Base-by-base conservation (phyloP, 2,329 filamentous ascomycete genomes). In the Aspergillaceae sp. region DNA sequence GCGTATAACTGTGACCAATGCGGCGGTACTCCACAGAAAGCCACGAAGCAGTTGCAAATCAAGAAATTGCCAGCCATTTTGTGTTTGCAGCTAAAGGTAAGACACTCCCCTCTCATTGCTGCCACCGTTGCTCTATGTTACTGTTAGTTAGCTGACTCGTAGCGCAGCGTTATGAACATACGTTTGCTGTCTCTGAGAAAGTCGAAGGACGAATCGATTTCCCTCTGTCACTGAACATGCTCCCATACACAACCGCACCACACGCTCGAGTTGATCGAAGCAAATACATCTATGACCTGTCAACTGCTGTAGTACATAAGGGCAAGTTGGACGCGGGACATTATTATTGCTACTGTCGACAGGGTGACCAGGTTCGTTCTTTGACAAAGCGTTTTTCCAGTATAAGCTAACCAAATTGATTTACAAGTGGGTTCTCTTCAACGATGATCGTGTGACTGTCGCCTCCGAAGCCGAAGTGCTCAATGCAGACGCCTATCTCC, bases 241-340 rank as follows among this genome's bases (percentile, higher is more conserved):
- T 87, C 26, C 89, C 90, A 0, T 97, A 94, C 66, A 92, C 89
- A 0, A 87, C 84, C 40, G 77, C 79, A 11, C 79, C 80, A 6
- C 53, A 65, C 46, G 58, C 59, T 7, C 56, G 56, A 7, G 50
- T 60, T 11, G 58, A 65, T 48, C 62, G 61, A 42, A 63, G 63
- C 4, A 82, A 78, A 4, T 89, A 86, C 59, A 80, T 84, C 4
- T 97, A 96, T 64, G 88, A 95, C 55, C 77, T 97, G 1, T 78
- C 90, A 11, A 89, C 86, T 51, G 90, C 95, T 2, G 85, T 97
- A 26, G 90, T 95, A 35, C 91, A 97, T 61, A 87, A 94, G 49
- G 91, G 91, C 43, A 88, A 91, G 65, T 85, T 96, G 47, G 89
- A 96, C 58, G 89, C 87, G 1, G 91, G 90, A 10, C 89, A 96